These are phyloP conservation scores for Xylaria arbuscula DNA, from an alignment of 2,329 filamentous ascomycete species.

Conservation along the genomic window DNA sequence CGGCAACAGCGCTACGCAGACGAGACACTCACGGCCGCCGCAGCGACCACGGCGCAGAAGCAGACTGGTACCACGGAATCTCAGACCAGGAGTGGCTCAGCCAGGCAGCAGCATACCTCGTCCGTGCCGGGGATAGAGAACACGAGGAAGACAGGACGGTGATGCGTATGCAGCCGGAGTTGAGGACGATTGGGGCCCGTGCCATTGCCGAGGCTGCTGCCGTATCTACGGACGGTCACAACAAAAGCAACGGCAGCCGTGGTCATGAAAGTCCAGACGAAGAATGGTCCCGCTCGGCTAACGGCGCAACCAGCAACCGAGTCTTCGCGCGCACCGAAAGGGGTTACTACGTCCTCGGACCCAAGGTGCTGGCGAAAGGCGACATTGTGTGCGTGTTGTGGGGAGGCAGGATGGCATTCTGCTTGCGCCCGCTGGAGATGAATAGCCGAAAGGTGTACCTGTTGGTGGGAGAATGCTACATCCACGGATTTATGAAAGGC, in stretches of 20 bases:
- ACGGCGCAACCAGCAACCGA: neutral
- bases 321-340: neutral
- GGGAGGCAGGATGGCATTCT: conserved; percentile 4
- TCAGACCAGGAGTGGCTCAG: conserved; percentile 4
- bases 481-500: conserved; percentile 17
- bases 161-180: neutral
- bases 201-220: neutral
- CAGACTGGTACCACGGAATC: neutral
- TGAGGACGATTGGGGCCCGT: neutral
- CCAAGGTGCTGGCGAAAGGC: neutral
- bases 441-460: conserved; percentile 4
- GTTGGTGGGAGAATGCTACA: conserved; percentile 15
- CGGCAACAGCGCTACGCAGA: neutral
- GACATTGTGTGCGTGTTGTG: neutral
- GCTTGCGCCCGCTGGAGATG: conserved; percentile 2
- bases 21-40: conserved; percentile 1
- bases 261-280: neutral
- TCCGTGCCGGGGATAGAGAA: neutral
- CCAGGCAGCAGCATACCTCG: neutral
- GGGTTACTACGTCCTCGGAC: conserved; percentile 10
- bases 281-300: neutral
- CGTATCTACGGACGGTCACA: neutral
- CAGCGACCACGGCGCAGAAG: neutral
- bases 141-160: neutral
- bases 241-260: neutral